Base-by-base conservation (phyloP, 2,329 filamentous ascomycete species). In the Lasiodiplodia gonubiensis region DNA sequence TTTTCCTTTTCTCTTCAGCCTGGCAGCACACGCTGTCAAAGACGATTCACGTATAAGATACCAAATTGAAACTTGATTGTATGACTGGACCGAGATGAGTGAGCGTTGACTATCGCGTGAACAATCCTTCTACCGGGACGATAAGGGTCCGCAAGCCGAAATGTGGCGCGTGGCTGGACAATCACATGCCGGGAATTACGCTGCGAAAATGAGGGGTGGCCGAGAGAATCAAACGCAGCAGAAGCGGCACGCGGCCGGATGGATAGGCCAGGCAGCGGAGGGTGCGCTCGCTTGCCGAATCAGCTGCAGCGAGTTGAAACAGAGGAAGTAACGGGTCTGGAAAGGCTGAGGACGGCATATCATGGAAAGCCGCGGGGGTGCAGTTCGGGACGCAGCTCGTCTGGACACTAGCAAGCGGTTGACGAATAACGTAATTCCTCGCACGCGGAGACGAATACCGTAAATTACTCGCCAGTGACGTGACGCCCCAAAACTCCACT, bases 261-360 rank as follows among this genome's bases (percentile, higher is more conserved):
- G 63, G 37, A 21, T 11, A 27, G 37, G 10, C 10, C 30, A 18
- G 53, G 30, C n/a, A 33, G 25, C 33, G n/a, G 21, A 25, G 61
- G 27, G 46, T 30, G 48, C 27, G 25, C 27, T 39, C 37, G 37
- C 37, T 51, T 23, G n/a, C 52, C 54, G 52, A 33, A 52, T 33
- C 63, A 65, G 35, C 59, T 63, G 59, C 59, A 8, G 59, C 27
- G 57, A 37, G 59, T 63, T 63, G 59, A 63, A 49, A 63, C 59
- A 63, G 18, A 63, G 59, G 59, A 63, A 51, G 49, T 63, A 46
- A 51, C 27, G 42, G 46, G 35, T 46, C 25, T 18, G 27, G 59
- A 37, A 11, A 39, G 18, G 46, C 59, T 25, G 27, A 63, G 59
- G 59, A 10, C 37, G 37, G n/a, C n/a, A n/a, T n/a, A n/a, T n/a